Evolutionary conservation across 2,329 filamentous ascomycete genomes (phyloP), one percentile per base, ranked within the genome.

Genomic region (Epichloe festucae): DNA sequence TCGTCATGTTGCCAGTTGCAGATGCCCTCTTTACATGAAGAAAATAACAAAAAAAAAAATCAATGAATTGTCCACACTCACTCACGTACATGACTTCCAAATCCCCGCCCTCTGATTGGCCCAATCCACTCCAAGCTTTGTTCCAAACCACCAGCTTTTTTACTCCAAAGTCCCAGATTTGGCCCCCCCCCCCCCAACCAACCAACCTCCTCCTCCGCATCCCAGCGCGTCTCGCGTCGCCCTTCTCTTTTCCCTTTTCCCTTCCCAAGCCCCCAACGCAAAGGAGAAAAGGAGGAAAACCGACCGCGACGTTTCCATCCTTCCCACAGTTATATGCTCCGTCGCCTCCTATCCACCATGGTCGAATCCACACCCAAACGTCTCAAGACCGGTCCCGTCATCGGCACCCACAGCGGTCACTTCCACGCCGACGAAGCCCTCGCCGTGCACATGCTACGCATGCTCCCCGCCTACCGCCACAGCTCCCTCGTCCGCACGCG

Each of bases 341-440:
- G 63, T 44, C 65, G 65, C 53, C 46, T 63, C 53, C 19, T 64
- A 53, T 46, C 51, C 42, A 59, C 55, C 57, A 70, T 70, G 67
- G 75, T 83, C 62, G 79, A 87, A 75, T 78, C 74, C 65, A 78
- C 83, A 62, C 72, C 84, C 56, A 97, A 97, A 73, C 85, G 87
- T 68, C 72, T 94, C 67, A 95, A 95, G 78, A 51, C 50, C 34
- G 60, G 61, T 44, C 59, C 85, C 57, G 71, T 82, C 60, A 94
- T 96, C 66, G 93, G 90, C 64, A 98, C 93, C 34, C 93, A 98
- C 79, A 96, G 85, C 72, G 93, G 93, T 60, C 89, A 96, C 75
- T 98, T 98, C 78, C 93, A 98, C 74, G 93, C 93, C 67, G 93
- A 98, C 70, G 93, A 98, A 74, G 91, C 93, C 55, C 82, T 98